Percentiles rank a stretch among this genome's conserved stretches.
These are phyloP conservation scores for Acer campestre DNA, from an alignment of 345 rosid species.

Conservation along the genomic window DNA sequence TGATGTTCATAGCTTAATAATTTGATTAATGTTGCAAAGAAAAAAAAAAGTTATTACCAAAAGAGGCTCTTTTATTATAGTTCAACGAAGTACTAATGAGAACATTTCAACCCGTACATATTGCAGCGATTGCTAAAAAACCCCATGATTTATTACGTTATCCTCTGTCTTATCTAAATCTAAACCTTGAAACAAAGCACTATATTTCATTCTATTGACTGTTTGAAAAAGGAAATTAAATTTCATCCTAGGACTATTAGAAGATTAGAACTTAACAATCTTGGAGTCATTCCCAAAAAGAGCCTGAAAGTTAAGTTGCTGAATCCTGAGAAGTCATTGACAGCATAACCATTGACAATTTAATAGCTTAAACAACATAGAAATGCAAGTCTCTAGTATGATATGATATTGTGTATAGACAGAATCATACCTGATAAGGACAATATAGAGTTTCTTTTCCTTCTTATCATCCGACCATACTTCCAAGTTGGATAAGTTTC, in stretches of 20 bases:
- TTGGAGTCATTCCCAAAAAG: not conserved
- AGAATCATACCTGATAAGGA: constrained; percentile 73
- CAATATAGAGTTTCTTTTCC: constrained; percentile 86
- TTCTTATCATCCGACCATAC: constrained; percentile 96
- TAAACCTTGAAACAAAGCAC: not conserved
- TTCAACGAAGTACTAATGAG: not conserved
- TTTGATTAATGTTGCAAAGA: not conserved
- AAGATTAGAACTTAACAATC: not conserved
- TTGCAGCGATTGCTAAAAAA: not conserved
- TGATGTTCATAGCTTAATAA: not conserved
- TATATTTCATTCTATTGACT: not conserved
- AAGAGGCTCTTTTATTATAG: not conserved
- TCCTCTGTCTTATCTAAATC: not conserved
- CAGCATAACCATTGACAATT: not conserved
- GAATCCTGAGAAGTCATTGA: not conserved
- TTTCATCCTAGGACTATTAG: not conserved
- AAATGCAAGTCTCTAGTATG: not conserved
- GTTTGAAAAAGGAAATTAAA: not conserved
- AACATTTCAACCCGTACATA: not conserved
- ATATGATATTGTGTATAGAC: not conserved
- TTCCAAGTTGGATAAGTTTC: constrained; percentile 75
- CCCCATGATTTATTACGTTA: not conserved
- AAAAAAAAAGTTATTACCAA: not conserved
- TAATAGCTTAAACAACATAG: constrained; percentile 9
- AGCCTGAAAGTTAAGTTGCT: not conserved